Evolutionary conservation across 176 grass and related monocot genomes (phyloP), one percentile per base, ranked within the genome.

Genomic region (Cymbopogon citratus): DNA sequence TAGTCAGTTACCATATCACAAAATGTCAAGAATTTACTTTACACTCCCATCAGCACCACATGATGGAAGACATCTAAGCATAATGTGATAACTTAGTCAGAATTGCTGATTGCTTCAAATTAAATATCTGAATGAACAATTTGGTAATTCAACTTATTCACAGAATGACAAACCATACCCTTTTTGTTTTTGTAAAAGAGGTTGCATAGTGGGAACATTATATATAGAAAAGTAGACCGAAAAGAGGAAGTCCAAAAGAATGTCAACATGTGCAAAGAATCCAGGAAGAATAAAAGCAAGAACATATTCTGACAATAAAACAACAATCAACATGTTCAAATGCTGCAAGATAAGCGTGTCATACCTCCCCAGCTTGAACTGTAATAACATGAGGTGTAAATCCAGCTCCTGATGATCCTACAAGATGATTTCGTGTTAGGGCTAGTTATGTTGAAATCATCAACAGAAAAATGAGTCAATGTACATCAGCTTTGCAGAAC

Each of bases 331-430:
- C 9, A 71, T 54, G 65, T 49, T 72, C 4, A 60, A 38, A 69
- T 63, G 38, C 29, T 63, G 49, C 29, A 71, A 29, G 25, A 46
- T 51, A 34, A 34, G 28, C 0, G 13, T 57, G 6, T n/a, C 69
- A 63, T 98, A 99, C 96, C 96, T 99, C 96, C 84, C 96, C 96
- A 80, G 96, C 76, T 80, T 95, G 92, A 63, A 99, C 88, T 65
- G 92, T 90, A 71, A 99, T 88, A 64, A 95, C 92, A 91, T 99
- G 96, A 70, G 96, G 96, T 63, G 92, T 95, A 86, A 99, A 99
- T 88, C 96, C 96, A 75, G 87, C 88, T 84, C 89, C 89, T 48
- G 85, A 44, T 31, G 89, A 89, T 77, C 92, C 96, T 99, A 87
- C 59, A 85, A 83, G 75, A 81, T 79, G 33, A 81, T 38, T 87